phyloP scores from a whole-genome alignment of 768 basidiomycete genomes.

The Panellus pusillus region DNA sequence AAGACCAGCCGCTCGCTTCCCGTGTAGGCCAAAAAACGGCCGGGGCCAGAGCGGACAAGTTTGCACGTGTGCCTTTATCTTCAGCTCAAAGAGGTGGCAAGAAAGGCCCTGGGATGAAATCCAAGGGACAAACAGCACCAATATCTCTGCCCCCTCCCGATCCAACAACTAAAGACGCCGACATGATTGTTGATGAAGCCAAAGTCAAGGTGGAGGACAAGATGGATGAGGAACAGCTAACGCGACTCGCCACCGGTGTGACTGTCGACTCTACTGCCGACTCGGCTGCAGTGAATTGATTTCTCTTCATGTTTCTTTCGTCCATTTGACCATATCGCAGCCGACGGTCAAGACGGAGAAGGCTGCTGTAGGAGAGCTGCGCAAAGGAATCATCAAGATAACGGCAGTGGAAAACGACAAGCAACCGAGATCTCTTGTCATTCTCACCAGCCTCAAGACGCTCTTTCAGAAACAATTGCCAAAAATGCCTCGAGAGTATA shows the following conservation, averaged over 20 bases:
- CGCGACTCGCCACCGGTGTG: slow-evolving; percentile 76
- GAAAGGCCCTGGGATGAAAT: slow-evolving; percentile 56
- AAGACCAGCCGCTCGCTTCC: slow-evolving; percentile 56
- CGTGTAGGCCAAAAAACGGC: slow-evolving; percentile 36
- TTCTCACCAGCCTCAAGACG: slow-evolving; percentile 93
- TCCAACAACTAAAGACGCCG: slow-evolving; percentile 34
- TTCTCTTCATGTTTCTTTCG: not conserved
- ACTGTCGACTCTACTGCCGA: slow-evolving; percentile 64
- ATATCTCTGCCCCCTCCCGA: slow-evolving; percentile 42
- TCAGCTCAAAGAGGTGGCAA: slow-evolving; percentile 50
- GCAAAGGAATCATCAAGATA: slow-evolving; percentile 80
- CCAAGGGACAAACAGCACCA: slow-evolving; percentile 59
- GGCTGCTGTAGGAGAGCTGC: slow-evolving; percentile 76
- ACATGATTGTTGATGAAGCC: slow-evolving; percentile 43
- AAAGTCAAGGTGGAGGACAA: slow-evolving; percentile 75
- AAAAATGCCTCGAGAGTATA: slow-evolving; percentile 99
- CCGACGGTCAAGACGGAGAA: slow-evolving; percentile 67
- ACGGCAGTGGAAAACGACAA: slow-evolving; percentile 83
- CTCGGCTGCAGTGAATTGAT: slow-evolving; percentile 46
- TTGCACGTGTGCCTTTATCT: slow-evolving; percentile 27
- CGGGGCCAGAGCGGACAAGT: slow-evolving; percentile 29
- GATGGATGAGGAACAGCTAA: slow-evolving; percentile 76
- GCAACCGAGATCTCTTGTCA: slow-evolving; percentile 71
- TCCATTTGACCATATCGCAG: slow-evolving; percentile 30
- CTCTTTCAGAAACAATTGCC: slow-evolving; percentile 97